Base-by-base conservation (phyloP, 148 eudicot species). In the Rhododendron williamsianum region DNA sequence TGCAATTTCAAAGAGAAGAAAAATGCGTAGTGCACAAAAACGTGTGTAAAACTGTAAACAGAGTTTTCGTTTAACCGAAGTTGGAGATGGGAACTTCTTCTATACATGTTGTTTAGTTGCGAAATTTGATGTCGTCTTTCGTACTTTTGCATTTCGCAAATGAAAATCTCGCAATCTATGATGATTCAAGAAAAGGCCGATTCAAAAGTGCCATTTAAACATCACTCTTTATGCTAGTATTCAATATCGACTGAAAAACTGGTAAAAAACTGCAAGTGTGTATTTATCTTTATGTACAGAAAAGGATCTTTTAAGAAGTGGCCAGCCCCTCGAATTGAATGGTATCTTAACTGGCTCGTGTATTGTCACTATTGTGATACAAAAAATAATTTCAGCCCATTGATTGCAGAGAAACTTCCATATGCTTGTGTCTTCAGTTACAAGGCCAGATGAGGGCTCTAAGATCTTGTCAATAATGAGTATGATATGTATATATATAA, bases 331-430 rank as follows among this genome's bases (percentile, higher is more conserved):
- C 5, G 25, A 9, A 38, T 38, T 77, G 9, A 77, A 77, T 77
- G 80, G 80, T 43, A 38, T 78, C 52, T 38, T 74, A 45, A 45
- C 35, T 45, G 54, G 33, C n/a, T 78, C 38, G 30, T 11, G 76
- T 33, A 21, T n/a, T 63, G 69, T 41, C 45, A 41, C 45, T 41
- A 5, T 15, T 54, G 58, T 54, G 21, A 18, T 54, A 18, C 6
- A 78, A 46, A 3, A 38, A 30, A 71, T 30, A 71, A 71, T 12
- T 43, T 78, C 81, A 78, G 52, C 16, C 81, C 54, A 78, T 41
- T 45, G 23, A 78, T 78, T 77, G 45, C 52, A n/a, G 33, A n/a
- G 80, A 77, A 77, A 77, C 49, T 41, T 78, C 81, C 81, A 78
- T 78, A 45, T 45, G 81, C 81, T 45, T 78, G 35, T 78, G 81